Conservation (phyloP, 2,329 filamentous ascomycete genomes). For the Daldinia sp. region DNA sequence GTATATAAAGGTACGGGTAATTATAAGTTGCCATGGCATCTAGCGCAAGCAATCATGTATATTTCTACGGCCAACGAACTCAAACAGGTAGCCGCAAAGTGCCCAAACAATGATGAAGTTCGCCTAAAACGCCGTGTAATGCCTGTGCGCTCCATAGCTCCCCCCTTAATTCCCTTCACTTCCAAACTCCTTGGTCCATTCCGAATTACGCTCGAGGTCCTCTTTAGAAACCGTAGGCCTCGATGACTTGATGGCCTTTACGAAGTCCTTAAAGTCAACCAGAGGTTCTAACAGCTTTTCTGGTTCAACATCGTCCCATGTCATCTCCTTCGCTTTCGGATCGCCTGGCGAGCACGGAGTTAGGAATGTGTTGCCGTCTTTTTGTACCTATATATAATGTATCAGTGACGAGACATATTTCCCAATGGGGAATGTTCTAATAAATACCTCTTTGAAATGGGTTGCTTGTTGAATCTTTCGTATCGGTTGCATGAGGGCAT, state of each 20-base stretch:
- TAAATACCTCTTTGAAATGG: constrained; percentile 88
- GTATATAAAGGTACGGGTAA: constrained; percentile 5
- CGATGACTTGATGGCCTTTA: constrained; percentile 87
- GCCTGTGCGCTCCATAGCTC: constrained; percentile 23
- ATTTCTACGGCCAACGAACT: constrained; percentile 15
- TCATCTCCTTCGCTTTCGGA: constrained; percentile 86
- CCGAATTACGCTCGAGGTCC: constrained; percentile 82
- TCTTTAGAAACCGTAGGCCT: constrained; percentile 89
- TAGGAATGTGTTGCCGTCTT: constrained; percentile 71
- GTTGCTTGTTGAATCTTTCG: constrained; percentile 97
- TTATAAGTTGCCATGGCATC: constrained; percentile 13
- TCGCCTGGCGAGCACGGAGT: constrained; percentile 97
- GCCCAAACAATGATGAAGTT: constrained; percentile 15
- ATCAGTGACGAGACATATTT: background rate
- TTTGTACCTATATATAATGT: constrained; percentile 64
- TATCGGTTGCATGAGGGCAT: constrained; percentile 96
- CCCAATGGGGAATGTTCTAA: background rate
- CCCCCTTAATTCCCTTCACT: constrained; percentile 74
- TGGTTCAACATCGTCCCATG: constrained; percentile 85
- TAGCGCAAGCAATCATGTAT: constrained; percentile 17
- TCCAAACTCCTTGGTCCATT: constrained; percentile 97
- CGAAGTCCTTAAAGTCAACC: constrained; percentile 88
- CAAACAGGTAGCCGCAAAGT: constrained; percentile 14
- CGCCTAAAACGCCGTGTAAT: constrained; percentile 43
- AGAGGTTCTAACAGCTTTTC: constrained; percentile 87